These are phyloP conservation scores for Barnettozyma botsteinii DNA, from an alignment of 805 yeast species.

Conservation along the genomic window DNA sequence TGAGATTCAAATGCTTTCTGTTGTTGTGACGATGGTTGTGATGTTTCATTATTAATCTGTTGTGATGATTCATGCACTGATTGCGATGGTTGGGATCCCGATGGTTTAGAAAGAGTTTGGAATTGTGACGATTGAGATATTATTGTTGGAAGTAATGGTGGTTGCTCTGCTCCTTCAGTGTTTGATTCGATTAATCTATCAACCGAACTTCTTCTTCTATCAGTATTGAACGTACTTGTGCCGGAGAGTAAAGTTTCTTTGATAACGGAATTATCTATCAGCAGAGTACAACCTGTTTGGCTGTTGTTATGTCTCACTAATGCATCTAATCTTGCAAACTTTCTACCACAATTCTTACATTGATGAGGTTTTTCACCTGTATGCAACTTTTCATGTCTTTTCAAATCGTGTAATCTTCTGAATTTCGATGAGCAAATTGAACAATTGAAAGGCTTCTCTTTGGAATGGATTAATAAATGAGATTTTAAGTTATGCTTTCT, in stretches of 20 bases:
- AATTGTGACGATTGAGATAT: not conserved
- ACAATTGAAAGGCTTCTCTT: conserved; percentile 60
- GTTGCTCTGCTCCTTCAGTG: not conserved
- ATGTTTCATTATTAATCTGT: too few species aligned
- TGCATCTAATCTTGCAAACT: conserved; percentile 74
- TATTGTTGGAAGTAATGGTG: not conserved
- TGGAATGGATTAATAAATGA: conserved; percentile 63
- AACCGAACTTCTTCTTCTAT: not conserved
- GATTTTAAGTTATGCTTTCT: conserved; percentile 71
- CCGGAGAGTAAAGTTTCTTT: conserved; percentile 1
- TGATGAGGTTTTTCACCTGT: conserved; percentile 67
- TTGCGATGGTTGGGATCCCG: not conserved
- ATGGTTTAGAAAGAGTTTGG: not conserved
- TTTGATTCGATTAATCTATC: not conserved
- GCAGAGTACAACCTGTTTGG: conserved; percentile 25
- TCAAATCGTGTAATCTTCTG: conserved; percentile 70
- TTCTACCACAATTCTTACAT: conserved; percentile 55
- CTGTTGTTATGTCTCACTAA: conserved; percentile 59
- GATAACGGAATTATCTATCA: conserved; percentile 14
- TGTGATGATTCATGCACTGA: too few species aligned
- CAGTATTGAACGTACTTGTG: not conserved
- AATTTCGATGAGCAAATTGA: conserved; percentile 54
- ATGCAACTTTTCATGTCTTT: conserved; percentile 69
- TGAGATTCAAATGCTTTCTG: conserved; percentile 7
- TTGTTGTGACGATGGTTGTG: not conserved